phyloP scores from a whole-genome alignment of 805 yeast species.

The Jamesozyma gamospora region DNA sequence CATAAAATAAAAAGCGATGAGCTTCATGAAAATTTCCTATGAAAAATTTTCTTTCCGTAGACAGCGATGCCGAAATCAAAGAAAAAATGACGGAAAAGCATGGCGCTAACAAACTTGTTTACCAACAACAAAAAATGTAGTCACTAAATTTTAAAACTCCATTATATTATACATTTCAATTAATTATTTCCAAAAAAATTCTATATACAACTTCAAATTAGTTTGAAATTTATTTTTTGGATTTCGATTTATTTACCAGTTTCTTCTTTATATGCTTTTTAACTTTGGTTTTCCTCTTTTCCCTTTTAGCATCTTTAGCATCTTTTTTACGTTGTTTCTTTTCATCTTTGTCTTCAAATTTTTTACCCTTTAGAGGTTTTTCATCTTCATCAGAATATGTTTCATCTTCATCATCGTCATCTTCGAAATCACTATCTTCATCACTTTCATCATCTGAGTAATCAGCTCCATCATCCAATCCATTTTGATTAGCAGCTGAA shows the following conservation, averaged over 20 bases:
- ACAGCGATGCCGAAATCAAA: neutral
- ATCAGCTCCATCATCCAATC: conserved; percentile 20
- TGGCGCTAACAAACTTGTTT: too few relatives aligned
- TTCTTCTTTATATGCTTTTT: conserved; percentile 77
- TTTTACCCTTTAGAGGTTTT: conserved; percentile 53
- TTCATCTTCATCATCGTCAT: conserved; percentile 26
- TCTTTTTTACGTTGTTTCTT: conserved; percentile 67
- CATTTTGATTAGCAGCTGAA: conserved; percentile 13
- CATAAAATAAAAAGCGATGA: conserved; percentile 20
- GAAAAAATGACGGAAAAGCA: too few relatives aligned
- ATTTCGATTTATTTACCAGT: conserved; percentile 47
- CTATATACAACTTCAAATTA: too few relatives aligned
- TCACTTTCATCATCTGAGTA: conserved; percentile 22
- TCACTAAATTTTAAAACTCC: too few relatives aligned
- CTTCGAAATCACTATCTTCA: conserved; percentile 25
- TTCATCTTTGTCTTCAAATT: conserved; percentile 65
- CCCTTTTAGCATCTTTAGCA: conserved; percentile 68
- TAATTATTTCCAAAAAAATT: too few relatives aligned
- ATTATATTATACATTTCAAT: too few relatives aligned
- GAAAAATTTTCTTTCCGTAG: conserved; percentile 10
- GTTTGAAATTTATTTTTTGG: conserved; percentile 23
- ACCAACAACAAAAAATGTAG: too few relatives aligned
- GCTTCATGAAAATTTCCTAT: conserved; percentile 7
- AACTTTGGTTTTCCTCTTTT: conserved; percentile 71
- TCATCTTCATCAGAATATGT: conserved; percentile 31